These are phyloP conservation scores for Hordeum marinum DNA, from an alignment of 176 grass and related monocot genomes.

Conservation along the genomic window DNA sequence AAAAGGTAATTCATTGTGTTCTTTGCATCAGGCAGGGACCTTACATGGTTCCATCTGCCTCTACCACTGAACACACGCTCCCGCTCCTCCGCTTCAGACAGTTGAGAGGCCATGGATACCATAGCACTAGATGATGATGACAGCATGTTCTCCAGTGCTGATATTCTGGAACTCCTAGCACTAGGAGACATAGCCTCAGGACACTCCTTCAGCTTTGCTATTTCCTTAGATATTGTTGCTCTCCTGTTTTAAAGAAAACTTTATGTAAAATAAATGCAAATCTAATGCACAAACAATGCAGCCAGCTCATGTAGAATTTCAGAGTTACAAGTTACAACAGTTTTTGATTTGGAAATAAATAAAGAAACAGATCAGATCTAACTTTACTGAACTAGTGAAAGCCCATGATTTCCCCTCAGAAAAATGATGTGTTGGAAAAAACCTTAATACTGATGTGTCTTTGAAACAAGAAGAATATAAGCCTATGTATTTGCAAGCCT, in stretches of 20 bases:
- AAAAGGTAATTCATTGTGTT: slow-evolving; percentile 81
- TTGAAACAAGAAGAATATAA: not conserved
- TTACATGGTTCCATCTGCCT: slow-evolving; percentile 83
- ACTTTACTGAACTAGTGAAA: not conserved
- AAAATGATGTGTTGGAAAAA: not conserved
- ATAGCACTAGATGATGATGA: slow-evolving; percentile 72
- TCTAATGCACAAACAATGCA: not conserved
- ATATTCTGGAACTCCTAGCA: slow-evolving; percentile 87
- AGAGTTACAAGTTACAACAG: not conserved
- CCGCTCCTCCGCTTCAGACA: slow-evolving; percentile 87
- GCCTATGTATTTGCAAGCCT: not conserved
- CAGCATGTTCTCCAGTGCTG: slow-evolving; percentile 92
- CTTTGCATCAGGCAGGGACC: slow-evolving; percentile 82
- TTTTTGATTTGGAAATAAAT: not conserved
- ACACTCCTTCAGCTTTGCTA: slow-evolving; percentile 77
- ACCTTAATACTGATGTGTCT: not conserved
- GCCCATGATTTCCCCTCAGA: not conserved
- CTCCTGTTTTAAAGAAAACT: slow-evolving; percentile 46
- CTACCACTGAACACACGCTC: slow-evolving; percentile 64
- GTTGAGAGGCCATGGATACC: slow-evolving; percentile 84
- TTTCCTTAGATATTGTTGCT: slow-evolving; percentile 81
- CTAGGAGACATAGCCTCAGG: slow-evolving; percentile 97
- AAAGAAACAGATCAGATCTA: not conserved
- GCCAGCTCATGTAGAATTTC: not conserved
- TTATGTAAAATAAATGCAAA: not conserved